Evolutionary conservation across 2,329 filamentous ascomycete genomes (phyloP), one percentile per base, ranked within the genome.

Genomic region (Rhynchosporium agropyri): DNA sequence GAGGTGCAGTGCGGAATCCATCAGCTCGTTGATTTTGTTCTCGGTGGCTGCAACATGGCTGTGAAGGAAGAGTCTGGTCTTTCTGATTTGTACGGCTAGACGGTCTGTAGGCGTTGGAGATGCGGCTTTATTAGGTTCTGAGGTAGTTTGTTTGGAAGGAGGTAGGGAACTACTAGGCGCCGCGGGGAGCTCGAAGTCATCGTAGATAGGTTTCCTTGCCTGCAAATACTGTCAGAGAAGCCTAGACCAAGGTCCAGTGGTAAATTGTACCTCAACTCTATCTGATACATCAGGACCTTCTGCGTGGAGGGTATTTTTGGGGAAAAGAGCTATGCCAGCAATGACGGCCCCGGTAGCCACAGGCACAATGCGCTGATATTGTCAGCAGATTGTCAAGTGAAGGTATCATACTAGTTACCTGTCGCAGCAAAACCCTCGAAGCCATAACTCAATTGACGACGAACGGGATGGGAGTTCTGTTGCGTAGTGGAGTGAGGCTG

Each of bases 71-170:
- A 97, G 81, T 65, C 95, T 92, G 64, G 84, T 90, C 70, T 83
- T 84, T 72, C 91, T 87, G 74, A 99, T 89, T 75, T 97, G 88
- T 40, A 83, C 83, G 63, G 95, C 92, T 43, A 99, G 85, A 56
- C 92, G 89, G 78, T 97, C 93, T 68, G 95, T 98, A 13, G 92
- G 92, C 28, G 92, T 92, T 13, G 91, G 91, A 66, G 80, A 77
- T 64, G 68, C 68, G 61, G 71, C 65, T 69, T 72, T 69, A 67
- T 62, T 64, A 76, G 76, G 33, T 51, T 49, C 36, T 54, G 51
- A 73, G 64, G 64, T 66, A 64, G 64, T 66, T 62, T 63, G 36
- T 56, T 57, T 58, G 61, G 62, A 50, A 56, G 63, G 62, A 67
- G 61, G 66, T 63, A 45, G 66, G 65, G 61, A 59, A 60, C 65